phyloP scores from a whole-genome alignment of 768 basidiomycete genomes.

The Tricholoma furcatifolium region DNA sequence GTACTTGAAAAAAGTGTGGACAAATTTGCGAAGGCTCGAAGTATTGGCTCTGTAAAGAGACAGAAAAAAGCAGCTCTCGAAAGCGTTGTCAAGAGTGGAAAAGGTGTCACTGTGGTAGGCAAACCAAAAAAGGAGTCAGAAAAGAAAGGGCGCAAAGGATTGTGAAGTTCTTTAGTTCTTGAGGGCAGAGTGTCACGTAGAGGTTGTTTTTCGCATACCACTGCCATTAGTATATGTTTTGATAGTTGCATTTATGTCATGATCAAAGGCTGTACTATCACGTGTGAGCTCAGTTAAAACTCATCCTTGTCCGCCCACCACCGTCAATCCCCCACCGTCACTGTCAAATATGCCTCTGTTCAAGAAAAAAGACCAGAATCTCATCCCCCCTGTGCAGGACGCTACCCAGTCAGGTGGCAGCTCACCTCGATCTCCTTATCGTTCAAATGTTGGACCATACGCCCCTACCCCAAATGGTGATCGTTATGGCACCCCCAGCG shows the following conservation, averaged over 20 bases:
- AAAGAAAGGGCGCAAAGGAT: conserved; percentile 22
- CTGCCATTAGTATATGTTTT: too few relatives aligned
- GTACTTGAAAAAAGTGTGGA: conserved; percentile 62
- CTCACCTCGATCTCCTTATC: conserved; percentile 41
- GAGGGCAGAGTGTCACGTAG: too few relatives aligned
- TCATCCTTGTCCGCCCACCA: not conserved
- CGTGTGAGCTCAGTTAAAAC: not conserved
- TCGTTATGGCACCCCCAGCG: conserved; percentile 39
- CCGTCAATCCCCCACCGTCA: conserved; percentile 15
- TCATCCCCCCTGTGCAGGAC: conserved; percentile 66
- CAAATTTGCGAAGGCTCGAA: conserved; percentile 56
- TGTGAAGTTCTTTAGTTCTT: not conserved
- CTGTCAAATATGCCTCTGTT: conserved; percentile 57
- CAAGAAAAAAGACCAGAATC: conserved; percentile 61
- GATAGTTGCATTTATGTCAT: too few relatives aligned
- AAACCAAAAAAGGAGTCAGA: conserved; percentile 49
- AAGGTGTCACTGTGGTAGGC: conserved; percentile 86
- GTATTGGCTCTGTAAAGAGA: conserved; percentile 59
- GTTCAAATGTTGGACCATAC: conserved; percentile 61
- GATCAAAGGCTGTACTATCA: not conserved
- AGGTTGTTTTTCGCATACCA: too few relatives aligned
- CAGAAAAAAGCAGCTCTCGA: conserved; percentile 85
- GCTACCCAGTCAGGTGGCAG: conserved; percentile 29
- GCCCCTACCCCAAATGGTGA: conserved; percentile 70
- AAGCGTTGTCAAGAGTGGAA: conserved; percentile 80